These are phyloP conservation scores for Microbotryum violaceum DNA, from an alignment of 1,284 basidiomycete genomes.

Conservation along the genomic window DNA sequence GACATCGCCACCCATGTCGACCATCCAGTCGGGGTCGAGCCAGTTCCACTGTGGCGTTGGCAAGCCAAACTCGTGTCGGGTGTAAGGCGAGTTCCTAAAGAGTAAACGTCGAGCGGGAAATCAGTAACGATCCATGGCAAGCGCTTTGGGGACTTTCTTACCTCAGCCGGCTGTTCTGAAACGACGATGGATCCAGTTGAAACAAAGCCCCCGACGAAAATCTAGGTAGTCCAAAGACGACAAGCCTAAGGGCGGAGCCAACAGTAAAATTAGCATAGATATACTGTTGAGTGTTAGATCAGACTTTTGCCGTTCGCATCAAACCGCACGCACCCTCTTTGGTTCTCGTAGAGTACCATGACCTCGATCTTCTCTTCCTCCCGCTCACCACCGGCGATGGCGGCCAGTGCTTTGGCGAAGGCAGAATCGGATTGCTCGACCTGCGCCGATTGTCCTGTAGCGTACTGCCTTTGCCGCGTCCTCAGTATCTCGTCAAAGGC, in stretches of 20 bases:
- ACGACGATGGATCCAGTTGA: constrained; percentile 21
- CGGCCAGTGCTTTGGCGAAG: constrained; percentile 6
- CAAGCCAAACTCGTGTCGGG: constrained; percentile 17
- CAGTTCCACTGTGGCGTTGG: constrained; percentile 27
- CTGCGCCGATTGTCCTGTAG: background rate
- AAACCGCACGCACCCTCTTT: constrained; percentile 22
- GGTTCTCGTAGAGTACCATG: constrained; percentile 26
- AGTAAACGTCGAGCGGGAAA: background rate
- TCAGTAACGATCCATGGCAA: background rate
- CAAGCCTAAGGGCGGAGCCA: constrained; percentile 1
- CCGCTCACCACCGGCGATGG: constrained; percentile 4
- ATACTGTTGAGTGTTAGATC: too few species aligned
- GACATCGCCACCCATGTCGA: constrained; percentile 27
- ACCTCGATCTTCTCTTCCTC: constrained; percentile 17
- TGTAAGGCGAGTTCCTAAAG: constrained; percentile 12
- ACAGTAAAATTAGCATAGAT: background rate
- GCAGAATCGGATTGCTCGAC: constrained; percentile 1
- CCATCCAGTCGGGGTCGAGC: constrained; percentile 26
- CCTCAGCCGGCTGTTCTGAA: constrained; percentile 12
- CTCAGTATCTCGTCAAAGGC: too few species aligned
- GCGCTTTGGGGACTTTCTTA: background rate
- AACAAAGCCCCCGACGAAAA: constrained; percentile 22
- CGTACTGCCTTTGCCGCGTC: too few species aligned
- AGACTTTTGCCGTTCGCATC: background rate
- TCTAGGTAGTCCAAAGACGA: constrained; percentile 28